Evolutionary conservation across 805 yeast genomes (phyloP), one percentile per base, ranked within the genome.

Genomic region (Metschnikowia noctiluminum): DNA sequence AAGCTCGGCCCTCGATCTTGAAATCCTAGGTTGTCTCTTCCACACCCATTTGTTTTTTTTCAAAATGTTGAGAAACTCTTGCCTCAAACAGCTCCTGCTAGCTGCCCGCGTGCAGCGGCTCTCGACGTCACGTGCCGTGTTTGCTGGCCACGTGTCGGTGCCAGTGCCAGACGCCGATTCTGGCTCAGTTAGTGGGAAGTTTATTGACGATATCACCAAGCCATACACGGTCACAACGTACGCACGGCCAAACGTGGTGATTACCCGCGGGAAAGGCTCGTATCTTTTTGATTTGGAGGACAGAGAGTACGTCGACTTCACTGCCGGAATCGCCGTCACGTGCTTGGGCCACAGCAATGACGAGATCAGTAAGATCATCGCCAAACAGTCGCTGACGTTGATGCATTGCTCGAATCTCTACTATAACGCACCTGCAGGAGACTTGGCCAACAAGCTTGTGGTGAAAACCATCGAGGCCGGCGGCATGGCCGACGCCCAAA

Each of bases 251-350:
- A 74, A 81, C 40, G 66, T 90, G 43, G 87, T 89, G 14, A 75
- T 92, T 48, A 82, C 85, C 42, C 85, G 84, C 51, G 99, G 97
- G 34, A 68, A 81, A 57, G 96, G 96, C 15, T 80, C 90, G n/a
- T 74, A 74, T 46, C 64, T 94, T 46, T 90, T 84, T 74, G 99
- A 94, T 65, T 68, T 85, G 42, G 89, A 88, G 58, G 85, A 86
- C 51, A 76, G 81, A 36, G 78, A 85, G 63, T 94, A 85, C 62
- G 76, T 94, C 43, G 99, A 94, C 64, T 92, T 94, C 68, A 84
- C 92, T 1, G 90, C 97, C 1, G 99, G 99, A 45, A 92, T 94
- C 57, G 98, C 99, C 0, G 99, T 94, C 13, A 92, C 96, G n/a
- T 85, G 88, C 0, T 73, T 94, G 54, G 99, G 99, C 2, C 98